Evolutionary conservation across 345 rosid genomes (phyloP), one percentile per base, ranked within the genome.

Genomic region (Brassica cretica): DNA sequence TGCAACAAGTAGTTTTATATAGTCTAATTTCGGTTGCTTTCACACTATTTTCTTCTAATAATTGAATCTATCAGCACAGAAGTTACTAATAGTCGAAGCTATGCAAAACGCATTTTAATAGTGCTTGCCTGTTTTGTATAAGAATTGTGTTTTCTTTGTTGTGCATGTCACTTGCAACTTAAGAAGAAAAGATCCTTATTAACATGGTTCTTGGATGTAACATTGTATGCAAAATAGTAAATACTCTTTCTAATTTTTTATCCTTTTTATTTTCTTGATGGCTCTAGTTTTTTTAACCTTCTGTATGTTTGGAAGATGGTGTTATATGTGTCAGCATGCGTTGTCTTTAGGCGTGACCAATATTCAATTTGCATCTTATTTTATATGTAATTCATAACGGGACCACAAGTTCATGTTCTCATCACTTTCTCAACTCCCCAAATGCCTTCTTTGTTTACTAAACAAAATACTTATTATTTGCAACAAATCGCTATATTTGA

Each of bases 261-360:
- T 21, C 30, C 21, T 21, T 19, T 58, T 19, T 19, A 19, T 24
- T 58, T 58, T 3, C 27, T 24, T 21, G 33, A 24, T 19, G 37
- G 37, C 37, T 61, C 18, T 61, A 14, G n/a, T 25, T 60, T 7
- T 27, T 21, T 11, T 53, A 15, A 35, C 69, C 32, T 53, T 76
- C 4, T 53, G 56, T 64, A 59, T 19, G 51, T 63, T 65, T 44
- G 27, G 27, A 33, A 8, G 69, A 73, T 62, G 78, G 65, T 79
- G 78, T 51, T 79, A 7, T 35, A 68, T 62, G 75, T 79, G 71
- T 74, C 82, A 74, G 82, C 82, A 79, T 79, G 82, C 82, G 82
- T 79, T 79, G 82, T 74, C 78, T 74, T 68, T 74, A 79, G 75
- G 78, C 82, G 82, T 79, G 82, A 74, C 82, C 82, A 74, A 68